These are phyloP conservation scores for Botryosphaeria dothidea DNA, from an alignment of 2,329 filamentous ascomycete genomes.

Conservation along the genomic window DNA sequence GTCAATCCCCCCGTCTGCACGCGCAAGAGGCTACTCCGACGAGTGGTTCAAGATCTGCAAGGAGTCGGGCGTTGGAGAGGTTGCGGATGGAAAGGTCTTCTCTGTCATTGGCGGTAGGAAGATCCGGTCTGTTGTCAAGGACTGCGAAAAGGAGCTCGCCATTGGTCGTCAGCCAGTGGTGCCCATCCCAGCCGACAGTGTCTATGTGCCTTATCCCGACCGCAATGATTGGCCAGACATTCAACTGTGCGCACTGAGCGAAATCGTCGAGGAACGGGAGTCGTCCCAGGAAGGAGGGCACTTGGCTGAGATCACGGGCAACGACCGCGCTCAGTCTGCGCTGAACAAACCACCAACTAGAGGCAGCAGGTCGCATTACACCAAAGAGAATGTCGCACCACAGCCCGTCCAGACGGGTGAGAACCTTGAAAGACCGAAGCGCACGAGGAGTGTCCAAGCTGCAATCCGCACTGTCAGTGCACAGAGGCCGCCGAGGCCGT, in stretches of 20 bases:
- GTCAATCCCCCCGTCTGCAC: neutral
- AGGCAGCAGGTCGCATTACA: conserved; percentile 29
- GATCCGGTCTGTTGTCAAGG: conserved; percentile 51
- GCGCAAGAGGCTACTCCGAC: conserved; percentile 48
- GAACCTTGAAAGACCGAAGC: conserved; percentile 38
- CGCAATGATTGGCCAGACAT: conserved; percentile 39
- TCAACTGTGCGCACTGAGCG: conserved; percentile 34
- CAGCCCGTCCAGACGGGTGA: conserved; percentile 30
- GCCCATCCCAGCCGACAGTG: conserved; percentile 49
- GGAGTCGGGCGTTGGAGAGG: conserved; percentile 52
- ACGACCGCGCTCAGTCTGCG: conserved; percentile 33
- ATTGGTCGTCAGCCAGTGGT: conserved; percentile 50
- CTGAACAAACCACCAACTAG: conserved; percentile 23
- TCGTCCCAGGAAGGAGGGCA: conserved; percentile 39
- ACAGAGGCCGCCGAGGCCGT: conserved; percentile 13
- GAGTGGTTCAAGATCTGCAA: conserved; percentile 54
- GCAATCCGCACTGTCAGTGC: conserved; percentile 23
- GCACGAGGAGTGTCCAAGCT: conserved; percentile 36
- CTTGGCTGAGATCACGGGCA: conserved; percentile 49
- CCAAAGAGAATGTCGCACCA: conserved; percentile 41
- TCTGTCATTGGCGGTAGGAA: conserved; percentile 48
- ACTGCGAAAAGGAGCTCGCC: conserved; percentile 52
- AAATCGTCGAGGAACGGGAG: conserved; percentile 44
- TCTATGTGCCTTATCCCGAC: conserved; percentile 49
- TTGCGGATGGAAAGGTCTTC: conserved; percentile 47